Evolutionary conservation across 352 stramenopile species (phyloP), one percentile per base, ranked within the genome.

Genomic region (Globisporangium solare): DNA sequence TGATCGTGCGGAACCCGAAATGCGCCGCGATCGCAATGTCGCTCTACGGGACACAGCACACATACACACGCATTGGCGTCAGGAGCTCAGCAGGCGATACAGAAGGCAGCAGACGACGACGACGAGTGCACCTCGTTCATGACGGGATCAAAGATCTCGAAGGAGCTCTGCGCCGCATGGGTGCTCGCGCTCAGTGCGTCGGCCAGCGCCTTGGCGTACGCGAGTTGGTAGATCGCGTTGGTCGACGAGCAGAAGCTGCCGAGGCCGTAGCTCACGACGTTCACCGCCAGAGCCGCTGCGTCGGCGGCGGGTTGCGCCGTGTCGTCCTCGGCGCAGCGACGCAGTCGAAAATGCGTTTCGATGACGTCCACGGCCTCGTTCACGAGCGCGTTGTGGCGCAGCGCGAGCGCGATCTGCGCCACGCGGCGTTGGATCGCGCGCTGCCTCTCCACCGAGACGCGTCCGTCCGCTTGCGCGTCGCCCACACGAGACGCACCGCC

Each of bases 211-310:
- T 77, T 60, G 4, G 82, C 69, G 40, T 84, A 88, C 24, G 74
- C 83, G 18, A 94, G 67, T 54, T 94, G 83, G 40, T 90, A 74
- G 3, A 88, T 64, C n/a, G 83, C 83, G 54, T 92, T 94, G 0
- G 70, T 70, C 27, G 75, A 87, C n/a, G 61, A 66, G 50, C 73
- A 83, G 52, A 92, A 92, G 66, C 82, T 92, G 13, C 82, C 82
- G 21, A 92, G 68, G 15, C 82, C 82, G 64, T 92, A 92, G 50
- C 74, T 70, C 35, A 92, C 76, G 22, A 92, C 17, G 10, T 64
- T 62, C 43, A 77, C 47, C 37, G 24, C 24, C 58, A 12, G 17
- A 1, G 51, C 17, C 1, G 20, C 49, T 35, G 43, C 35, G 18
- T 52, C 13, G 39, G 46, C 12, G 17, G 31, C 42, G 17, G 68